phyloP scores from a whole-genome alignment of 179 eudicot genomes.

The Vitellaria paradoxa region DNA sequence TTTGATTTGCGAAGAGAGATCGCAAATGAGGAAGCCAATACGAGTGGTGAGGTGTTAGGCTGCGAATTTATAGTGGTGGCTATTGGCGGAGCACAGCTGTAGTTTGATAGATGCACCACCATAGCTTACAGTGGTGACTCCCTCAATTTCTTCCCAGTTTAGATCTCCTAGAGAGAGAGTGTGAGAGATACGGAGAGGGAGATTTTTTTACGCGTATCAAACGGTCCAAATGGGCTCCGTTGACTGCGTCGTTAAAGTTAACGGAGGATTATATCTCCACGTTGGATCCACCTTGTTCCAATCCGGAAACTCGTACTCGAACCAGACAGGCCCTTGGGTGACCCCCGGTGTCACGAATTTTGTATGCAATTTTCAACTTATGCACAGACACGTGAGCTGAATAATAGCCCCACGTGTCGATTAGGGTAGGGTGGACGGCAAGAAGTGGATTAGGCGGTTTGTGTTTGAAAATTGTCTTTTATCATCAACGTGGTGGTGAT shows the following conservation, averaged over 20 bases:
- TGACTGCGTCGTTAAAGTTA: slow-evolving; percentile 9
- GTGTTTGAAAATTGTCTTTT: too few species aligned
- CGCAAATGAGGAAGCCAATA: background rate
- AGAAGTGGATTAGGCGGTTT: too few species aligned
- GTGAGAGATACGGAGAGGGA: background rate
- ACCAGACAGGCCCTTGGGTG: background rate
- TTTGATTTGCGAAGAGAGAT: background rate
- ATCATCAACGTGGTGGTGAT: slow-evolving; percentile 8
- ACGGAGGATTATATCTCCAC: slow-evolving; percentile 12
- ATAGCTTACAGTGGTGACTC: background rate
- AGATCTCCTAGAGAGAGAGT: background rate
- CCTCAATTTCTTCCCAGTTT: background rate
- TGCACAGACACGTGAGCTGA: background rate
- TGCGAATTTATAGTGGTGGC: slow-evolving; percentile 19
- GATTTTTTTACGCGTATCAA: background rate
- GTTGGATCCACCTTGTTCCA: slow-evolving; percentile 15
- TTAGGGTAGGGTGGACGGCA: background rate
- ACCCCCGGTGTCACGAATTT: background rate
- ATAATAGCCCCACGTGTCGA: background rate
- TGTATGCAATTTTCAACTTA: background rate
- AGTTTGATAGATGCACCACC: slow-evolving; percentile 5
- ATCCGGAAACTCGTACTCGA: background rate
- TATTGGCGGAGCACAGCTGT: background rate
- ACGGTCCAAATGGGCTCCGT: background rate
- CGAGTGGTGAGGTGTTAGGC: background rate